phyloP scores from a whole-genome alignment of 805 yeast genomes.

The Suhomyces xylopsoci region DNA sequence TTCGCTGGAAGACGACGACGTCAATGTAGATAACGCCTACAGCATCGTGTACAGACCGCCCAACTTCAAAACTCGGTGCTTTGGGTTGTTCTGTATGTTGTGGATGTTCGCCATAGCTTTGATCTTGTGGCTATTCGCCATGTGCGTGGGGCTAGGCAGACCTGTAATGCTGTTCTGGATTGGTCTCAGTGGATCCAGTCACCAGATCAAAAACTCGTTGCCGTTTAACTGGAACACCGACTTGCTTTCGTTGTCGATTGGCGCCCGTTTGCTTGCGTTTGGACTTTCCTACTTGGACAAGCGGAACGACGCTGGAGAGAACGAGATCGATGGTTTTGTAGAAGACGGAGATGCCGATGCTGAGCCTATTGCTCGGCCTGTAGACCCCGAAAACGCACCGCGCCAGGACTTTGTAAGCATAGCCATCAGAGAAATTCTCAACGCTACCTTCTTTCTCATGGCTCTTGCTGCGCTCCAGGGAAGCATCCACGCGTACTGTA shows the following conservation, averaged over 20 bases:
- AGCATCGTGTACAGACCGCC: constrained; percentile 88
- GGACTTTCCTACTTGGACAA: constrained; percentile 4
- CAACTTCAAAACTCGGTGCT: constrained; percentile 57
- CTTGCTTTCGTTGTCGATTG: constrained; percentile 17
- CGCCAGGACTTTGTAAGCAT: background rate
- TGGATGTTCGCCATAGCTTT: constrained; percentile 46
- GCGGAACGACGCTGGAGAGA: background rate
- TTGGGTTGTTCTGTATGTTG: constrained; percentile 41
- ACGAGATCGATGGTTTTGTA: background rate
- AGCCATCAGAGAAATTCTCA: background rate
- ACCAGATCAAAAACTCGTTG: background rate
- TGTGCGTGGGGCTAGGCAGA: constrained; percentile 29
- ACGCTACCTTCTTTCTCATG: background rate
- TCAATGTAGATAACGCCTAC: constrained; percentile 45
- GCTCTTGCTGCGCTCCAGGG: background rate
- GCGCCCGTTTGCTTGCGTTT: constrained; percentile 14
- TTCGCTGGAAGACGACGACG: constrained; percentile 40
- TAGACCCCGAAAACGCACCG: background rate
- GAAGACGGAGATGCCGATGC: background rate
- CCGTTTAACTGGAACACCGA: constrained; percentile 20
- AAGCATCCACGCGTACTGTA: background rate
- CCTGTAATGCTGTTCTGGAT: constrained; percentile 10
- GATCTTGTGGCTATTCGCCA: constrained; percentile 18
- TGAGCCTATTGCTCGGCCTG: background rate
- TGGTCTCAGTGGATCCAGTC: background rate